Evolutionary conservation across 202 grass and related monocot species (phyloP).

Genomic region (Panicum hallii): DNA sequence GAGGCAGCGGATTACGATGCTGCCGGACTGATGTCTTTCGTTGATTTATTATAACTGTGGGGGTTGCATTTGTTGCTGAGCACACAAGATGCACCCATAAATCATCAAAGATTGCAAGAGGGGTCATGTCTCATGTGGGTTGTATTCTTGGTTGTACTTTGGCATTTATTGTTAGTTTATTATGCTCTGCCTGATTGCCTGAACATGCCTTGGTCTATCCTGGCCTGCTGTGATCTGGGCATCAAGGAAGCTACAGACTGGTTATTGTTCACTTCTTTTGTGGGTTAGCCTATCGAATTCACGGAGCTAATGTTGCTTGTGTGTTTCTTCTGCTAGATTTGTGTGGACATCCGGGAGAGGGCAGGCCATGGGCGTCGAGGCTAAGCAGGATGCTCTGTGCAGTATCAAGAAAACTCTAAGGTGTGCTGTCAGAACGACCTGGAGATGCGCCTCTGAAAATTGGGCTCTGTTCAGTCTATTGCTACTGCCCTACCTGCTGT

Average conservation of each 20-base stretch:
- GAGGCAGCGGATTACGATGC: too few relatives aligned
- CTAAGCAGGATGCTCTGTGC: constrained; percentile 35
- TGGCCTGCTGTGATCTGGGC: not conserved
- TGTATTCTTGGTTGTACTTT: not conserved
- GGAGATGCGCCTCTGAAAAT: constrained; percentile 62
- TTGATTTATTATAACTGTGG: not conserved
- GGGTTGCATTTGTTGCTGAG: not conserved
- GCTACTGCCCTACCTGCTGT: constrained; percentile 68
- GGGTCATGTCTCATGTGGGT: not conserved
- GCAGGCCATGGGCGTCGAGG: constrained; percentile 49
- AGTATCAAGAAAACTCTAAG: constrained; percentile 52
- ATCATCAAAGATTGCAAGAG: not conserved
- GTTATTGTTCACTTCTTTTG: not conserved
- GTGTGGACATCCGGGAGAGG: not conserved
- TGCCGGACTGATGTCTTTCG: not conserved
- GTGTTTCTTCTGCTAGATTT: constrained; percentile 28
- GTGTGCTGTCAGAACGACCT: constrained; percentile 55
- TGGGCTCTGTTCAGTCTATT: constrained; percentile 51
- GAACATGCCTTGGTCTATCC: not conserved
- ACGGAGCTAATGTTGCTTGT: not conserved
- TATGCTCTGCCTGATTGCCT: not conserved
- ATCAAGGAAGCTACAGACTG: too few relatives aligned
- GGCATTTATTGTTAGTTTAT: not conserved
- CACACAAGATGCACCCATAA: not conserved
- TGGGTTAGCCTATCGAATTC: constrained; percentile 5